Conservation (phyloP, 2,329 filamentous ascomycete genomes). For the Alternaria tenuissima region DNA sequence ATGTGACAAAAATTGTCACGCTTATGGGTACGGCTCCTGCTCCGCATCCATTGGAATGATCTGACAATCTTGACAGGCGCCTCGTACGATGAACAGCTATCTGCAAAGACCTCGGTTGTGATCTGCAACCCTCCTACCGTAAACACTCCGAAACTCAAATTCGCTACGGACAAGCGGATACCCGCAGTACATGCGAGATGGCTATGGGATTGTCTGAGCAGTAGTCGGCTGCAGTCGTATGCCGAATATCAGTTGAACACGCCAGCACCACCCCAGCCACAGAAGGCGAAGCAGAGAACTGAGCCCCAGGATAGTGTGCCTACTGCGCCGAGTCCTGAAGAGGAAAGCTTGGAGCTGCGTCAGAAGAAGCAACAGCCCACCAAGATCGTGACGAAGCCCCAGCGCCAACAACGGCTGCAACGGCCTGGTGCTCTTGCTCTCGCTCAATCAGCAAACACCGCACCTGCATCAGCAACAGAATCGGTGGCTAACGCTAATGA, state of each 20-base stretch:
- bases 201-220: constrained; percentile 81
- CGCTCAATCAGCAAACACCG: constrained; percentile 29
- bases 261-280: constrained; percentile 19
- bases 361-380: constrained; percentile 29
- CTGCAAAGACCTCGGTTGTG: constrained; percentile 75
- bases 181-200: constrained; percentile 83
- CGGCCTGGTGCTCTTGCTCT: constrained; percentile 37
- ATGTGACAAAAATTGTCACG: constrained; percentile 78
- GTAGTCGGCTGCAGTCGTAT: constrained; percentile 58
- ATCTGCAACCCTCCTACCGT: constrained; percentile 69
- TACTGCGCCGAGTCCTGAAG: constrained; percentile 32
- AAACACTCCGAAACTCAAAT: constrained; percentile 78
- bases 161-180: constrained; percentile 77
- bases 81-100: constrained; percentile 80
- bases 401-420: constrained; percentile 21
- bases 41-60: constrained; percentile 5
- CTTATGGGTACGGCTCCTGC: constrained; percentile 66
- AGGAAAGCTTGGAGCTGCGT: constrained; percentile 30
- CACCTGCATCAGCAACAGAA: constrained; percentile 31
- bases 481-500: constrained; percentile 21
- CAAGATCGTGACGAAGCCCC: constrained; percentile 26
- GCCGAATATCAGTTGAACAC: constrained; percentile 51
- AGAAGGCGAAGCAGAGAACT: constrained; percentile 21
- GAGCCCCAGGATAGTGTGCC: constrained; percentile 26
- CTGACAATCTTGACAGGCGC: constrained; percentile 63